These are phyloP conservation scores for Leccinellum rugosiceps DNA, from an alignment of 768 basidiomycete species.

Conservation along the genomic window DNA sequence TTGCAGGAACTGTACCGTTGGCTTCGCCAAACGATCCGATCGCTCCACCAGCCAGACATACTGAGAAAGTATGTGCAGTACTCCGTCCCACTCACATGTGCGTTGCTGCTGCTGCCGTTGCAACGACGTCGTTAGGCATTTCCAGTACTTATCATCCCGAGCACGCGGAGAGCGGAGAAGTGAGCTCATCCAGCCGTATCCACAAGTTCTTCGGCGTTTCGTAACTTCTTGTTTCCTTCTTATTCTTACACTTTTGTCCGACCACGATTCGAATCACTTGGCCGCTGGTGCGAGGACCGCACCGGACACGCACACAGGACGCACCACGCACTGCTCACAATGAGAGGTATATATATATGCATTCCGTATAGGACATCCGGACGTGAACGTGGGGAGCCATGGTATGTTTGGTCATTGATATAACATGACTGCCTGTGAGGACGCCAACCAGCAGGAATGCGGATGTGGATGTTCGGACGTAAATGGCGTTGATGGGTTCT, in stretches of 20 bases:
- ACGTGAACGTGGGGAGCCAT: constrained; percentile 9
- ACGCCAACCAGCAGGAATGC: not conserved
- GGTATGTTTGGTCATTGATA: not conserved
- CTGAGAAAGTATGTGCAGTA: not conserved
- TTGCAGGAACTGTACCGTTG: not conserved
- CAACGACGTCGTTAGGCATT: not conserved
- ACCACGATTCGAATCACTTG: not conserved
- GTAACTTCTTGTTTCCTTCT: not conserved
- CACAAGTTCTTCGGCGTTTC: not conserved
- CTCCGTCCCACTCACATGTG: not conserved
- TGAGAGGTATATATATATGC: not conserved
- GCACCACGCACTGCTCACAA: not conserved
- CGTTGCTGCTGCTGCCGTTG: no score
- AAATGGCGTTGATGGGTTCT: not conserved
- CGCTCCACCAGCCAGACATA: not conserved
- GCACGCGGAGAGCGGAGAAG: not conserved
- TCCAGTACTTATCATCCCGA: not conserved
- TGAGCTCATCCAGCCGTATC: not conserved
- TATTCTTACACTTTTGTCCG: not conserved
- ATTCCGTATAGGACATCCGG: not conserved
- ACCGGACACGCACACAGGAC: not conserved
- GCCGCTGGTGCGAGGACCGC: not conserved
- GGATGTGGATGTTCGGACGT: not conserved
- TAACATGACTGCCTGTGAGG: not conserved
- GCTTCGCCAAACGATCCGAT: not conserved